Evolutionary conservation across 2,329 filamentous ascomycete species (phyloP), one percentile per base, ranked within the genome.

Genomic region (Stagonosporopsis cucurbitacearum): DNA sequence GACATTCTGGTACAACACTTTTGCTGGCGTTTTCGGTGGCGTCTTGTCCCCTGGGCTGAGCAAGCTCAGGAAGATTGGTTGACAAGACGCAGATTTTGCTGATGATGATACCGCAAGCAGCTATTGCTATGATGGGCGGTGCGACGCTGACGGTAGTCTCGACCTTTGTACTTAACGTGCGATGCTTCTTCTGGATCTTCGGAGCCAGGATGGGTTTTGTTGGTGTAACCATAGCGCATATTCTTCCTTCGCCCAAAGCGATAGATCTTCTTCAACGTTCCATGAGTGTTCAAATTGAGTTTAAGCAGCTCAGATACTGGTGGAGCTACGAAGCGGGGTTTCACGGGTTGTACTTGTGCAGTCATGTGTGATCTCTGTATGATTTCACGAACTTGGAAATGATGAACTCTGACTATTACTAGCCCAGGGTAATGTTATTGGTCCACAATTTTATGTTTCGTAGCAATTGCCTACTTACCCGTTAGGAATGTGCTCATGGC

Each of bases 151-250:
- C 48, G 15, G 48, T 33, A 3, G 22, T 51, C 3, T 43, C 48
- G 2, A 43, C 44, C 32, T 51, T 44, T 17, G 17, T 51, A 13
- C 39, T 30, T 17, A 45, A 45, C 11, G 9, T 44, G 3, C 30
- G 49, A 28, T 51, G 49, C 23, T 33, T 51, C 23, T 51, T 51
- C 17, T 44, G 32, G 49, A 45, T 51, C 13, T 37, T 51, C 19
- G 40, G 23, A 9, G 40, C 32, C 17, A 39, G 26, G 17, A 44
- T 45, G 40, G 40, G 23, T 7, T 19, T 40, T n/a, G 39, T 39
- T 7, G 25, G 49, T n/a, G 49, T 19, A 11, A 30, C 45, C 4
- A 51, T 51, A 30, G 40, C 44, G 25, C 48, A 44, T 13, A 43
- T 23, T 6, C 30, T 51, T 7, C 39, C 43, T 9, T 36, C 33